Base-by-base conservation (phyloP, 2,329 filamentous ascomycete species). In the Calonectria honghensis region DNA sequence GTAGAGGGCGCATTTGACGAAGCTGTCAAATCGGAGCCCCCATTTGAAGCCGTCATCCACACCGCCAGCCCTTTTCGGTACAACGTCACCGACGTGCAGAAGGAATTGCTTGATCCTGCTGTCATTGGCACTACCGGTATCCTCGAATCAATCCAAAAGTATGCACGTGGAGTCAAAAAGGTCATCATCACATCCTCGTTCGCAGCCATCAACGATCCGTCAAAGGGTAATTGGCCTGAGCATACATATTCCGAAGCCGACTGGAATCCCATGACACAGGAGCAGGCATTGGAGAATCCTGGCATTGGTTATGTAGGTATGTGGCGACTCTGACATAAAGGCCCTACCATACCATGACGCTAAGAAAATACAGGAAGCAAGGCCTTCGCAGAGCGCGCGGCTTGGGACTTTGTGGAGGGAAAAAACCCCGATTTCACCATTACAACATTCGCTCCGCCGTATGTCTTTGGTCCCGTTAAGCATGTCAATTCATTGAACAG, bases 211-310 rank as follows among this genome's bases (percentile, higher is more conserved):
- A 20, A 35, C 20, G n/a, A 59, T 10, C 13, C 16, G 0, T 59
- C 14, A 1, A 59, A 59, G 20, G 31, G 31, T 2, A 59, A 24
- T 13, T 37, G 54, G 54, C 54, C 54, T 4, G 31, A 31, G 20
- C 54, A 59, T n/a, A 59, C 54, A 9, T 59, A 59, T 16, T 59
- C 54, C 14, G 54, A 59, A 32, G 54, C 54, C n/a, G 54, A 59
- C 20, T 59, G 54, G 54, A 59, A 59, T 16, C 54, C 54, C 14
- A 32, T 59, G 7, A 59, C 54, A n/a, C 31, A 59, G 7, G 54
- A 37, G 4, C 31, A 59, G 20, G 54, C 54, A 6, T n/a, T 59
- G 31, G 4, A 37, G 10, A 31, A 24, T 7, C 54, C 54, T 37
- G 20, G 29, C 9, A 1, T 59, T 13, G 54, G 54, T 14, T 59